Evolutionary conservation across 192 early-diverging fungal species (phyloP).

Genomic region (Lobulomyces angularis): DNA sequence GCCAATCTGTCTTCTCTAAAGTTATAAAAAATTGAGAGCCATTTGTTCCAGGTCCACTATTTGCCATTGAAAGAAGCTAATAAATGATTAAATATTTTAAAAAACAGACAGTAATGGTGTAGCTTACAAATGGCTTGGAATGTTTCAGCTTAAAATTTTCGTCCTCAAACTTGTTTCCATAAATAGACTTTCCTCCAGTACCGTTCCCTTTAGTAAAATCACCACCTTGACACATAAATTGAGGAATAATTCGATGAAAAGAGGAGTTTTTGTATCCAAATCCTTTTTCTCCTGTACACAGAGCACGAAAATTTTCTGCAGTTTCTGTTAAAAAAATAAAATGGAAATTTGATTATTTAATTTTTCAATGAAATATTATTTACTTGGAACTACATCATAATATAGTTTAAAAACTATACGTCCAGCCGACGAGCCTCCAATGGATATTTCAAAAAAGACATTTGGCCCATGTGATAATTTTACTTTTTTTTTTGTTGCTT

Average conservation of each 20-base stretch:
- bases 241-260: constrained; percentile 80
- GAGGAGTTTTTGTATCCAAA: constrained; percentile 61
- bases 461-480: constrained; percentile 7
- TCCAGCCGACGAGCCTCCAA: constrained; percentile 20
- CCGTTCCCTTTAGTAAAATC: constrained; percentile 75
- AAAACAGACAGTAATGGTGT: background rate
- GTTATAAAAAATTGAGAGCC: constrained; percentile 88
- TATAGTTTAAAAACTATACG: constrained; percentile 24
- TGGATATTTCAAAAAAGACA: constrained; percentile 34
- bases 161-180: constrained; percentile 62
- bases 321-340: constrained; percentile 19
- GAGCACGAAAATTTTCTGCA: constrained; percentile 89
- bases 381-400: constrained; percentile 22
- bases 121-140: constrained; percentile 27
- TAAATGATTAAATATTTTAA: constrained; percentile 3
- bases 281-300: constrained; percentile 84
- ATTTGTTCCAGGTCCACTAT: constrained; percentile 65
- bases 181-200: constrained; percentile 84
- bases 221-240: constrained; percentile 43
- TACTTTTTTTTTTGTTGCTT: constrained; percentile 3
- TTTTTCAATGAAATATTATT: background rate
- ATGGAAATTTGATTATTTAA: background rate
- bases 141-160: constrained; percentile 52
- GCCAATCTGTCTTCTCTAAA: constrained; percentile 66
- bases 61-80: constrained; percentile 75